These are phyloP conservation scores for Sicyos baderoa DNA, from an alignment of 306 rosid species.

Conservation along the genomic window DNA sequence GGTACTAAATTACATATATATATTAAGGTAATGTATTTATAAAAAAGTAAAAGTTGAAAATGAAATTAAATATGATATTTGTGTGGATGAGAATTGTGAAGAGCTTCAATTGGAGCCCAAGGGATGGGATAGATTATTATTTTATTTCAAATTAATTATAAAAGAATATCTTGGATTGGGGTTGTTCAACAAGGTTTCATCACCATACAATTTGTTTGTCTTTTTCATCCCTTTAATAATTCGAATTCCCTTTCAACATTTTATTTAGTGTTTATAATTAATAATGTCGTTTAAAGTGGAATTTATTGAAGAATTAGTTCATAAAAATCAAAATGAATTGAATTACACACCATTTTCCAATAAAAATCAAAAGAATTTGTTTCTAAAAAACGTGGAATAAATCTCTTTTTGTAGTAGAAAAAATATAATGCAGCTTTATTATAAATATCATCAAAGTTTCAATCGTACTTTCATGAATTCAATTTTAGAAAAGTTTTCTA, in stretches of 20 bases:
- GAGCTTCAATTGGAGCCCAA: neutral
- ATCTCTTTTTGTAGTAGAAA: too few species aligned
- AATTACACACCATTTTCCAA: neutral
- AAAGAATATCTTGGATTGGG: constrained; percentile 16
- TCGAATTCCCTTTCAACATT: neutral
- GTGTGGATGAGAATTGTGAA: constrained; percentile 6
- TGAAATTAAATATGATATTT: constrained; percentile 5
- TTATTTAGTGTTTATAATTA: neutral
- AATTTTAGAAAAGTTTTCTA: too few species aligned
- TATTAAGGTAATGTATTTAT: neutral
- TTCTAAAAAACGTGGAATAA: too few species aligned
- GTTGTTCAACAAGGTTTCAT: constrained; percentile 7
- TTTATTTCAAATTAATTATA: neutral
- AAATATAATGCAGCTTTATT: too few species aligned
- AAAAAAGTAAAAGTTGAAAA: neutral
- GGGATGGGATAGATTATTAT: neutral
- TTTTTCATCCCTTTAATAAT: neutral
- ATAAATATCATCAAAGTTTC: too few species aligned
- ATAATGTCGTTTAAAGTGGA: neutral
- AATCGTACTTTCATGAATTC: too few species aligned
- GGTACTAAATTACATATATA: neutral
- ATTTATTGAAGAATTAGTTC: neutral
- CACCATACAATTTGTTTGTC: constrained; percentile 12
- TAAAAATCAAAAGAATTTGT: too few species aligned
- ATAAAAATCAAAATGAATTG: constrained; percentile 1